Base-by-base conservation (phyloP, 805 yeast genomes). In the Tetrapisispora namnaoensis region DNA sequence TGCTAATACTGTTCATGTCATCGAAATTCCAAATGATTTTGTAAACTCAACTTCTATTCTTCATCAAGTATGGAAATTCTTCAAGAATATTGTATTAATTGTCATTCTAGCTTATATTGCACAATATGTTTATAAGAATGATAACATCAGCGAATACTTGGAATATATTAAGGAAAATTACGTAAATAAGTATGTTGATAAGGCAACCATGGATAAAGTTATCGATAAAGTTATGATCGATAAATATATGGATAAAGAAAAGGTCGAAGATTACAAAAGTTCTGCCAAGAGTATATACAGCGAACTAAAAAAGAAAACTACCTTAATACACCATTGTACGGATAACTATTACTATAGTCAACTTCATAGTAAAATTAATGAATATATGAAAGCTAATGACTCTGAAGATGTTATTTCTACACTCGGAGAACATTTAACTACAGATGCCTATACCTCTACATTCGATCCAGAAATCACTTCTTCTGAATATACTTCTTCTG, bases 1-100 rank as follows among this genome's bases (percentile, higher is more conserved):
- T 1, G 86, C 93, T 2, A 82, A 83, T 52, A 74, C 87, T 1
- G 76, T 88, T 28, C 79, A 75, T 55, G 79, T 87, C 9, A 67
- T 82, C 49, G 72, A 70, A 49, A 63, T 87, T 20, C 90, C 93
- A 3, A 67, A 65, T 22, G 73, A 72, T 21, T 71, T 71, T 51
- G 67, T 75, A 1, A 60, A 60, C 4, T 42, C 45, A 16, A 69
- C 77, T 8, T 57, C 67, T 2, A 39, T 59, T 4, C 45, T 54
- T 40, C 52, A 54, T 28, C 60, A 58, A 44, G 16, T 63, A 2
- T 54, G 57, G 46, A 55, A 48, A 22, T 51, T 61, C 13, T 47
- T 66, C 17, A 40, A 56, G 32, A 65, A 65, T 40, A 42, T 57
- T 20, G 42, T 62, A n/a, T 27, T 65, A 5, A 46, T 65, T 16